Base-by-base conservation (phyloP, 225 moss, liverwort and hornwort genomes). In the Takakia lepidozioides region DNA sequence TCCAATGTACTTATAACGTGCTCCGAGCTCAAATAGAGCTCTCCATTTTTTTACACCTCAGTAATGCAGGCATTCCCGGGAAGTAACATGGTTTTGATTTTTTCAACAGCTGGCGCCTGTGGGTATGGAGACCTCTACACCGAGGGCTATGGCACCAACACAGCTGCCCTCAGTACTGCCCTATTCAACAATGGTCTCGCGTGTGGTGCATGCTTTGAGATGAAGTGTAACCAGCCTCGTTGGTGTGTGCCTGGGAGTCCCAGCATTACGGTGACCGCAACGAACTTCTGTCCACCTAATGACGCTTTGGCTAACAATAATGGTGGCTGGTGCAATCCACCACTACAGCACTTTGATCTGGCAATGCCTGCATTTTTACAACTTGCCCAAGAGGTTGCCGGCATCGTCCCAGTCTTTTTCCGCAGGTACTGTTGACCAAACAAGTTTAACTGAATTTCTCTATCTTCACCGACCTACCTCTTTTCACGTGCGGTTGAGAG, bases 131-230 rank as follows among this genome's bases (percentile, higher is more conserved):
- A 76, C 32, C 67, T 65, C 0, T 65, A 58, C 29, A 14, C 57
- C 8, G 55, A 54, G 3, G 78, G 73, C n/a, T 78, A 78, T 1
- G 69, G 78, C 2, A 14, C 29, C 4, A 62, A 48, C 64, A 78
- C 78, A 19, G 65, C 73, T 0, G 73, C 73, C 0, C 38, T 78
- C 1, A 78, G 73, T 36, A 45, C 46, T 0, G 40, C 65, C 6
- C 32, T 78, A 22, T 78, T 46, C 11, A 26, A 27, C 19, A 17
- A 20, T 5, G 77, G 78, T 18, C 35, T 24, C 15, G 10, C 58
- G 3, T 78, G 78, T 30, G 78, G 78, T 2, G 61, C 58, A 0
- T 78, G 69, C 49, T 78, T 38, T 49, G 14, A 46, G 44, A 29
- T 78, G 7, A 19, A 16, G 10, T 78, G 78, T 27, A 21, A 46